Base-by-base conservation (phyloP, 2,329 filamentous ascomycete species). In the Gyromitra esculenta region DNA sequence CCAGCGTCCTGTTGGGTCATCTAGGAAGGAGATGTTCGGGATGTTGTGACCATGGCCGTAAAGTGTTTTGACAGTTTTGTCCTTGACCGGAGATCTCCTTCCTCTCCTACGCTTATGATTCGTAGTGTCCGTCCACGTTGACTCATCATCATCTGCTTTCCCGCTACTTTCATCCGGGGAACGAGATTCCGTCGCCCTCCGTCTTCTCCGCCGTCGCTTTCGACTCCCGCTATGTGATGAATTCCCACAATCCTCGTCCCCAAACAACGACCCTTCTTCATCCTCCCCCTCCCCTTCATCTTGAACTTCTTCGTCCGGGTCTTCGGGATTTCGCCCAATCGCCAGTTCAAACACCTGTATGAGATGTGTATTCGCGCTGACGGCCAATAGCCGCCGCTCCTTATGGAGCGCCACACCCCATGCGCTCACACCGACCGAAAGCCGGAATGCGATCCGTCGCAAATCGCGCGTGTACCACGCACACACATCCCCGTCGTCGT, bases 401-500 rank as follows among this genome's bases (percentile, higher is more conserved):
- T 89, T 87, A 82, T 98, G 95, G 9, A 97, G 87, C 6, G 93
- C 91, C 62, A 97, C 84, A 0, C 95, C 96, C 96, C 96, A 99
- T 1, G 94, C 95, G 76, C 92, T 95, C 31, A 84, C 85, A 0
- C 89, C 88, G 1, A 97, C 93, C 81, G 92, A 94, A 48, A 91
- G 88, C 75, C 82, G 83, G 6, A 88, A 85, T 2, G 83, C 80
- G 52, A 81, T 78, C 35, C 77, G 73, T 2, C 72, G 68, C n/a
- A 81, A 60, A 45, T 81, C 84, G 62, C 86, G 86, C 0, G 89
- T 91, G 81, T 91, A 89, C 82, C 92, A 94, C 5, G 88, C 91
- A 60, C 89, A 85, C 1, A 94, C 87, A 81, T 95, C 92, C 5
- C 92, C 92, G 77, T 93, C 91, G 80, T 95, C 92, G 74, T 88